phyloP scores from a whole-genome alignment of 768 basidiomycete species.

The Lactarius tabidus region DNA sequence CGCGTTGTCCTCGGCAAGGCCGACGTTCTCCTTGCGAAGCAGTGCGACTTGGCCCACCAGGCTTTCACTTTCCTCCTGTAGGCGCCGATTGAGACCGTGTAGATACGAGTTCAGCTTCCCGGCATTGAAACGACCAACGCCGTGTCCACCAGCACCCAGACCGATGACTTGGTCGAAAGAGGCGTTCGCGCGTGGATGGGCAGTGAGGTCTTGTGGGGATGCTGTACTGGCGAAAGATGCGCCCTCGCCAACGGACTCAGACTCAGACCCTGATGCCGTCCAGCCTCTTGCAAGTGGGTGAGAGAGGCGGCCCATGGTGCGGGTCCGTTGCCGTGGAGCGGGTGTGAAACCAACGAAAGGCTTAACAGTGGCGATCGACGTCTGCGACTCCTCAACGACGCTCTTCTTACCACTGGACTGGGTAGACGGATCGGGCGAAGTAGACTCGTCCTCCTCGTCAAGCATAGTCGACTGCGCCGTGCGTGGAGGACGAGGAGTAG shows the following conservation, averaged over 20 bases:
- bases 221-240: conserved; percentile 77
- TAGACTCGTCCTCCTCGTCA: conserved; percentile 15
- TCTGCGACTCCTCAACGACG: conserved; percentile 27
- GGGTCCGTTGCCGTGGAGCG: conserved; percentile 44
- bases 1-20: conserved; percentile 23
- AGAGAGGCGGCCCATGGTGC: conserved; percentile 42
- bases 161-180: conserved; percentile 85
- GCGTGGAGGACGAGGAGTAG: conserved; percentile 56
- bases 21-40: conserved; percentile 45
- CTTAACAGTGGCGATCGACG: conserved; percentile 33
- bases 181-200: conserved; percentile 73
- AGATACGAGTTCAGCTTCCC: conserved; percentile 82
- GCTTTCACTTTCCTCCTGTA: conserved; percentile 81
- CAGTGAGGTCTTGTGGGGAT: conserved; percentile 85
- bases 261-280: conserved; percentile 27
- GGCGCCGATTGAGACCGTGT: conserved; percentile 74
- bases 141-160: conserved; percentile 59
- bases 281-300: conserved; percentile 63
- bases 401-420: conserved; percentile 36
- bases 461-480: background rate
- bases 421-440: conserved; percentile 26
- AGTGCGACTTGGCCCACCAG: conserved; percentile 50
- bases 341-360: conserved; percentile 61
- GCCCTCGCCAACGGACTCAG: conserved; percentile 44
- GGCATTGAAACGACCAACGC: conserved; percentile 77